phyloP scores from a whole-genome alignment of 1,284 basidiomycete genomes.

The Tranzscheliella williamsii region DNA sequence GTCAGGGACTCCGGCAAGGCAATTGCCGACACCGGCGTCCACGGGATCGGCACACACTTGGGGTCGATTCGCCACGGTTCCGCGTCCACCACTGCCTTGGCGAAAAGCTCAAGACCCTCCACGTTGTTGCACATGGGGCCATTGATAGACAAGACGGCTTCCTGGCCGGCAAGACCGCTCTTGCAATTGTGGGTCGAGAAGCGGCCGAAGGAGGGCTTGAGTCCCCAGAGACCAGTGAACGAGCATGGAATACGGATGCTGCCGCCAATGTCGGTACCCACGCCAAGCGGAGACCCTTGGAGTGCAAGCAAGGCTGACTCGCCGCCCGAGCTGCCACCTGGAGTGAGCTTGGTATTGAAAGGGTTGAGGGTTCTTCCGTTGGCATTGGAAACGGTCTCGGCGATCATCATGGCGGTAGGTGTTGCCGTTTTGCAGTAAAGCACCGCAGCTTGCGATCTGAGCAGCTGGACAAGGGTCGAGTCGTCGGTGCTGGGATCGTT shows the following conservation, averaged over 20 bases:
- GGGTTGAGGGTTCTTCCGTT: slow-evolving; percentile 35
- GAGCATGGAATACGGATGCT: slow-evolving; percentile 39
- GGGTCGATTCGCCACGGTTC: slow-evolving; percentile 42
- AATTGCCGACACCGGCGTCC: slow-evolving; percentile 14
- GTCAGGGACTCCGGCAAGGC: slow-evolving; percentile 62
- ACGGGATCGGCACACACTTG: slow-evolving; percentile 40
- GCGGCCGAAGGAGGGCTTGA: slow-evolving; percentile 37
- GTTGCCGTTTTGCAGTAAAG: slow-evolving; percentile 41
- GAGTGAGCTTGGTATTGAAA: slow-evolving; percentile 18
- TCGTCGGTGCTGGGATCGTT: slow-evolving; percentile 21
- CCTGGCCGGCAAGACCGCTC: slow-evolving; percentile 36
- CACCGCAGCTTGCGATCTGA: slow-evolving; percentile 30
- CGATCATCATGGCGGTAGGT: slow-evolving; percentile 42
- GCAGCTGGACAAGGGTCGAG: slow-evolving; percentile 25
- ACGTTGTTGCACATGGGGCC: slow-evolving; percentile 37
- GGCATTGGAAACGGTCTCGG: slow-evolving; percentile 34
- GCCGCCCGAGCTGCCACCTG: slow-evolving; percentile 46
- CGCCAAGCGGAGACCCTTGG: slow-evolving; percentile 32
- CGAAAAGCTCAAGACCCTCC: slow-evolving; percentile 36
- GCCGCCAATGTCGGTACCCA: slow-evolving; percentile 47
- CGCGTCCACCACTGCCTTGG: slow-evolving; percentile 27
- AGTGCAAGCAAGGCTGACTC: slow-evolving; percentile 39
- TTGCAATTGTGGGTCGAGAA: slow-evolving; percentile 32
- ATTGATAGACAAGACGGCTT: slow-evolving; percentile 35
- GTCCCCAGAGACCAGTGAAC: slow-evolving; percentile 30